phyloP scores from a whole-genome alignment of 257 asterid species.

The Penstemon barbatus region DNA sequence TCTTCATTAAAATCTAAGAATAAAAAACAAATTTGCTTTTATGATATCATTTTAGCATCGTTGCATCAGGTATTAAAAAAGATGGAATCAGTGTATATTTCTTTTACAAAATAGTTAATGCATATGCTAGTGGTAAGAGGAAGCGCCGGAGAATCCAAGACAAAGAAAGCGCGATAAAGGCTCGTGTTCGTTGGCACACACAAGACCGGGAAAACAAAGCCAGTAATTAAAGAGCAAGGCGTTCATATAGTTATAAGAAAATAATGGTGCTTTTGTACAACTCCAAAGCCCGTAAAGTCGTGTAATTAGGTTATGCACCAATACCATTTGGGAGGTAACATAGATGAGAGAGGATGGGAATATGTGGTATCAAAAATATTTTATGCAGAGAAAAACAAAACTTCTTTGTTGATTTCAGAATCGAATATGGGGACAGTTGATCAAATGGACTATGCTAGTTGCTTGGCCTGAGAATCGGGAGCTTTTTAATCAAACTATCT shows the following conservation, averaged over 20 bases:
- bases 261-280: constrained; percentile 76
- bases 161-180: constrained; percentile 26
- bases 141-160: constrained; percentile 75
- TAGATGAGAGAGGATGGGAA: constrained; percentile 69
- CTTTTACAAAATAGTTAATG: constrained; percentile 61
- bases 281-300: constrained; percentile 45
- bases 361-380: constrained; percentile 74
- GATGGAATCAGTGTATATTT: constrained; percentile 86
- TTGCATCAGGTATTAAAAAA: constrained; percentile 60
- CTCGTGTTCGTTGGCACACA: constrained; percentile 92
- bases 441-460: constrained; percentile 31
- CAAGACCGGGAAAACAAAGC: constrained; percentile 81
- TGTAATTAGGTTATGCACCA: constrained; percentile 95
- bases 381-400: constrained; percentile 35
- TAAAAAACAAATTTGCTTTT: too few species aligned
- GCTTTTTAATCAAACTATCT: constrained; percentile 2
- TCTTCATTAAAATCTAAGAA: too few species aligned
- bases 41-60: neutral
- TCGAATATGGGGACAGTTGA: constrained; percentile 35
- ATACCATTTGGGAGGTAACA: constrained; percentile 71
- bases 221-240: constrained; percentile 52
- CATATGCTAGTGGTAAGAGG: constrained; percentile 74
- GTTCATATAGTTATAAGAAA: constrained; percentile 68
- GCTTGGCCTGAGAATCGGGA: constrained; percentile 45
- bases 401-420: constrained; percentile 42